phyloP scores from a whole-genome alignment of 2,329 filamentous ascomycete genomes.

The Fusarium tricinctum region DNA sequence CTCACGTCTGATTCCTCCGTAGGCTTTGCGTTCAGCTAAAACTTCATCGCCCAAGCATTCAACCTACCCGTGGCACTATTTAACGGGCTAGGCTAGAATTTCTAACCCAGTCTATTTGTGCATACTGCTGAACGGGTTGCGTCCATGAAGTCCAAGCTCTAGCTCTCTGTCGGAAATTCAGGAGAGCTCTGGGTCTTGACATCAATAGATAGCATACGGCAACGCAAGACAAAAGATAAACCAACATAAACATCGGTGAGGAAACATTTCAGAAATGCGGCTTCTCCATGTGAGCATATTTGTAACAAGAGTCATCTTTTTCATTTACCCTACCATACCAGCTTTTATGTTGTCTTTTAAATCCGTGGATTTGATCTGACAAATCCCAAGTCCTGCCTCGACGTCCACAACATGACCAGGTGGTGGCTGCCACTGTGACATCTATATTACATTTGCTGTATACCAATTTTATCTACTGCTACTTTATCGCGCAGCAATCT shows the following conservation, averaged over 20 bases:
- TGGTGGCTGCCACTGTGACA: conserved; percentile 16
- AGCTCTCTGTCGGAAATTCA: conserved; percentile 20
- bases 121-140: neutral
- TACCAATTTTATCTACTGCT: conserved; percentile 9
- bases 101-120: neutral
- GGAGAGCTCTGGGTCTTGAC: conserved; percentile 6
- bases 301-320: conserved; percentile 19
- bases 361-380: conserved; percentile 26
- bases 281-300: too few relatives aligned
- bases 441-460: conserved; percentile 45
- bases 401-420: conserved; percentile 9
- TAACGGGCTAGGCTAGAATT: conserved; percentile 1
- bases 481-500: conserved; percentile 56
- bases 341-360: conserved; percentile 25
- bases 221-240: conserved; percentile 6
- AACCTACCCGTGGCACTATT: conserved; percentile 5
- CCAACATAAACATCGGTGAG: neutral
- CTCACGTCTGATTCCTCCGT: neutral
- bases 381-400: conserved; percentile 28
- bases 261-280: too few relatives aligned
- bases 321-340: conserved; percentile 12
- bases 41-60: neutral
- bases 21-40: neutral
- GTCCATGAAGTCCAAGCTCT: conserved; percentile 14
- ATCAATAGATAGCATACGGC: neutral